Evolutionary conservation across 2,329 filamentous ascomycete genomes (phyloP), one percentile per base, ranked within the genome.

Genomic region (Microsporum ferrugineum): DNA sequence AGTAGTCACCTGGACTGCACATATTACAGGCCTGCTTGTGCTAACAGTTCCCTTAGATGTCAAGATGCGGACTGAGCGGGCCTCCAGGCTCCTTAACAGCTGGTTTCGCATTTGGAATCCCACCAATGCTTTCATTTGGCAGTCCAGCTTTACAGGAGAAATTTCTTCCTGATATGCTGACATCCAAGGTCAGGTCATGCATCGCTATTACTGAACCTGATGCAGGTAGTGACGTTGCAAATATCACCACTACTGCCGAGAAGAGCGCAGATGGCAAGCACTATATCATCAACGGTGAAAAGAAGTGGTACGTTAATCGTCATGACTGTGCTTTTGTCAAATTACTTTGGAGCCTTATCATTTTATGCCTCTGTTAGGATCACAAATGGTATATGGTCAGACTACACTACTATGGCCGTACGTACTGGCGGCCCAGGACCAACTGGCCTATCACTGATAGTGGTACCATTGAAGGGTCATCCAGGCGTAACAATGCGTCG

Each of bases 171-270:
- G 85, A 88, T 58, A 76, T 90, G 0, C 76, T 91, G 10, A 81
- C 79, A 0, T 85, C 86, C 5, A 80, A 79, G 69, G 88, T 85
- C 73, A 78, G 87, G 47, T 79, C 79, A 12, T 91, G 88, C 68
- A 89, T 91, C 65, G 88, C 88, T 7, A 89, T 91, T 67, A 91
- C 88, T 0, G 88, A 91, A 70, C 88, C 88, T 0, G 84, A 83
- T 59, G 87, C 87, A 0, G 88, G 88, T 0, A 85, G 81, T 59
- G 88, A 91, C 69, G 88, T 91, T 1, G 85, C 86, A 5, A 87
- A 86, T 67, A 87, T 90, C 65, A 79, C 80, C 2, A 89, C 87
- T 0, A 87, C 83, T 0, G 88, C 87, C 1, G 76, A 72, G 2
- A 85, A 84, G 71, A 81, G 78, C 5, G 68, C 76, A 0, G 84